Conservation (phyloP, 306 rosid species). For the Prunus campanulata region DNA sequence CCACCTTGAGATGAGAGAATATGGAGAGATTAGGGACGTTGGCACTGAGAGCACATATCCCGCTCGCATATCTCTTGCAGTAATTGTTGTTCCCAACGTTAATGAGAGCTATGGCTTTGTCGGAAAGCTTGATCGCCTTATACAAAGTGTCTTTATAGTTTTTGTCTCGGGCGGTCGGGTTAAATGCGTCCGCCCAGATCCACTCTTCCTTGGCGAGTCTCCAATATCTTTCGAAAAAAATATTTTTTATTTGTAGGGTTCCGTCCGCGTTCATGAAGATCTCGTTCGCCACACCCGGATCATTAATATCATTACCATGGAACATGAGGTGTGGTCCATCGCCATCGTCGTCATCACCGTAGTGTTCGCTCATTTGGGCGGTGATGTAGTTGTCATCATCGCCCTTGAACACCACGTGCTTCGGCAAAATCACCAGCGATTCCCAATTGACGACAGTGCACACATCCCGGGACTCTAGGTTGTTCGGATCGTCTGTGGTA, state of each 20-base stretch:
- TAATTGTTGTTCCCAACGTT: not conserved
- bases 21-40: not conserved
- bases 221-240: not conserved
- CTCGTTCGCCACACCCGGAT: constrained; percentile 2
- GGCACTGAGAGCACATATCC: not conserved
- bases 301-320: not conserved
- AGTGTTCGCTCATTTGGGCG: not conserved
- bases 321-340: constrained; percentile 10
- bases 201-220: not conserved
- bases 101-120: constrained; percentile 7
- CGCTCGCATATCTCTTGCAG: not conserved
- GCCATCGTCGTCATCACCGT: not conserved
- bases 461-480: not conserved
- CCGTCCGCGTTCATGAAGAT: not conserved
- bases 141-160: not conserved
- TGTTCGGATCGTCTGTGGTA: not conserved
- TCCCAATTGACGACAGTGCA: constrained; percentile 15
- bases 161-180: not conserved
- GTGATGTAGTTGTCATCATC: not conserved
- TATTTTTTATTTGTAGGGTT: not conserved
- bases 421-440: constrained; percentile 13
- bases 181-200: constrained; percentile 5
- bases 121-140: not conserved
- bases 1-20: not conserved
- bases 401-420: constrained; percentile 18